A percentile compares a stretch with the other conserved stretches of the same genome.
These are phyloP conservation scores for Cercospora beticola DNA, from an alignment of 2,329 filamentous ascomycete genomes.

Conservation along the genomic window DNA sequence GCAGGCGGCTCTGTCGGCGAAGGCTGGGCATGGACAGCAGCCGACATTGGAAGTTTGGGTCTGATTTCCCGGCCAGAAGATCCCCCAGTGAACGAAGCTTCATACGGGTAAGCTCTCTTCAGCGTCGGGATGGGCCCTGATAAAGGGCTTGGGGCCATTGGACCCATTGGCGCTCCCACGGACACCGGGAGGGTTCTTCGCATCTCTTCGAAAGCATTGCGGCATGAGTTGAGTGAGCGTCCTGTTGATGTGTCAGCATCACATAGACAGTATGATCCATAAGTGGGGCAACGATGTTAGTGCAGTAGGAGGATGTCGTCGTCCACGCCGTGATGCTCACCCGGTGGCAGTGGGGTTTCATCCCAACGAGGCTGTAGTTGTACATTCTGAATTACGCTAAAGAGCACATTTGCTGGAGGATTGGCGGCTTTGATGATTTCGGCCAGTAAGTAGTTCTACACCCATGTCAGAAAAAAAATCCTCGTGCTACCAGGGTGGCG, in stretches of 20 bases:
- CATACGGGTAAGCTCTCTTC: conserved; percentile 35
- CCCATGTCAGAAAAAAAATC: conserved; percentile 20
- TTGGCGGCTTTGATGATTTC: conserved; percentile 53
- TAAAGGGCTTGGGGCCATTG: conserved; percentile 33
- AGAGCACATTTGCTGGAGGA: conserved; percentile 46
- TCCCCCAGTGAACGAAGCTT: conserved; percentile 29
- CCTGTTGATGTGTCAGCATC: conserved; percentile 28
- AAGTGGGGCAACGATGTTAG: background rate
- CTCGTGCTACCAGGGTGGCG: conserved; percentile 17
- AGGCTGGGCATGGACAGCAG: conserved; percentile 21
- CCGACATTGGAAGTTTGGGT: conserved; percentile 42
- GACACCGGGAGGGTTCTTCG: conserved; percentile 26
- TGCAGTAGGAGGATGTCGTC: background rate
- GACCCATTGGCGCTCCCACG: conserved; percentile 23
- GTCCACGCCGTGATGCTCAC: conserved; percentile 38
- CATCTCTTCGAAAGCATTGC: conserved; percentile 33
- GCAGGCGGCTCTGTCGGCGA: conserved; percentile 32
- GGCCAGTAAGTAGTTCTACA: conserved; percentile 47
- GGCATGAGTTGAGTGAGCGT: conserved; percentile 38
- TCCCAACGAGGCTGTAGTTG: conserved; percentile 50
- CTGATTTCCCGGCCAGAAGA: conserved; percentile 44
- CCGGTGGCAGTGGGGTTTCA: conserved; percentile 51
- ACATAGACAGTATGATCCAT: background rate
- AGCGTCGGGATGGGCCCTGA: conserved; percentile 27
- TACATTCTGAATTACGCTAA: conserved; percentile 46